phyloP scores from a whole-genome alignment of 164 flowering plant genomes.

The Magnolia changhungtana region DNA sequence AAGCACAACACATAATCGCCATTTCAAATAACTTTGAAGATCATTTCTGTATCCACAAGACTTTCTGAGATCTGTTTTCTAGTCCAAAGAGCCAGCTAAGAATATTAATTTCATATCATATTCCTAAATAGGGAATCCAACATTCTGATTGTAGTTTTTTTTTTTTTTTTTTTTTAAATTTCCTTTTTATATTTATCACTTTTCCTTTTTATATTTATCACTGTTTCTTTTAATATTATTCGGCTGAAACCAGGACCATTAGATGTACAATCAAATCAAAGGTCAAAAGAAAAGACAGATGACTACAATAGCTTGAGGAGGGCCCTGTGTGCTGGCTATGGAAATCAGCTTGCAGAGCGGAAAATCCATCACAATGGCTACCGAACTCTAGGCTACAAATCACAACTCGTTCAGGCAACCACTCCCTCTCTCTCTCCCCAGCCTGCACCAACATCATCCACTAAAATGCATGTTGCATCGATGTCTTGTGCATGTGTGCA shows the following conservation, averaged over 20 bases:
- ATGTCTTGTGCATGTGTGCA: too few species aligned
- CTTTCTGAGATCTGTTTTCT: not conserved
- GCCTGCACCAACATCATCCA: not conserved
- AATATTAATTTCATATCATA: not conserved
- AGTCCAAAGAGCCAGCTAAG: not conserved
- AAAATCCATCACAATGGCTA: slow-evolving; percentile 93
- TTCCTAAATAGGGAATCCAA: not conserved
- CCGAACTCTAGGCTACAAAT: slow-evolving; percentile 66
- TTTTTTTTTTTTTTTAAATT: too few species aligned
- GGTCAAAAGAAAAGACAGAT: slow-evolving; percentile 35
- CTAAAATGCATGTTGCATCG: too few species aligned
- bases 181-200: not conserved
- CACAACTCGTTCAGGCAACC: slow-evolving; percentile 84
- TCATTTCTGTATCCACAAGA: too few species aligned
- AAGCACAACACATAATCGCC: too few species aligned
- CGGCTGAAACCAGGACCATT: slow-evolving; percentile 44
- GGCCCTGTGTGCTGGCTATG: slow-evolving; percentile 78
- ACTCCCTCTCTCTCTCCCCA: not conserved
- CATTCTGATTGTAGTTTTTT: not conserved
- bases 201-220: not conserved
- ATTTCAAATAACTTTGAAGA: too few species aligned
- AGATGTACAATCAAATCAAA: slow-evolving; percentile 55
- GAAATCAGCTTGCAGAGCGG: slow-evolving; percentile 90
- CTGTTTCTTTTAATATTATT: not conserved
- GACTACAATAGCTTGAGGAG: slow-evolving; percentile 73